phyloP scores from a whole-genome alignment of 2,329 filamentous ascomycete species.

The Pseudogymnoascus sp. region DNA sequence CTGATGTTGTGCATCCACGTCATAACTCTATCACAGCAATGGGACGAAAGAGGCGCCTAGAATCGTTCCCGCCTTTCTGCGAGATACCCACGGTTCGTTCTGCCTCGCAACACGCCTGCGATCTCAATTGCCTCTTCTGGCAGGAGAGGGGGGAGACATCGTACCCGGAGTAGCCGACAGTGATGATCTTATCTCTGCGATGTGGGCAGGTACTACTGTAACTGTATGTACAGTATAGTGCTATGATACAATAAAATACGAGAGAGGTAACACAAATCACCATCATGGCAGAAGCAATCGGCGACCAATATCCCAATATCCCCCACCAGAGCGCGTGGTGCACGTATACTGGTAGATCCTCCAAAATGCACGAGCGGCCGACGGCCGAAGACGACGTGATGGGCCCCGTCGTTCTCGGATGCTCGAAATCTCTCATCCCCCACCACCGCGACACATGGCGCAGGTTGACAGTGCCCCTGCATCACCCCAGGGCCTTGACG shows the following conservation, averaged over 20 bases:
- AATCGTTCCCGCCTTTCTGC: not conserved
- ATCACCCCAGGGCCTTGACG: not conserved
- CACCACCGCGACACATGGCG: not conserved
- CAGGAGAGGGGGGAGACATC: not conserved
- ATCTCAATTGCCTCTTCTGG: not conserved
- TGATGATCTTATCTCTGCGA: not conserved
- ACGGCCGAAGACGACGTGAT: not conserved
- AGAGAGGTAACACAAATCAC: not conserved
- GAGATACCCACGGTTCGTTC: too few relatives aligned
- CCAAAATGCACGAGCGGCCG: not conserved
- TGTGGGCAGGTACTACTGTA: not conserved
- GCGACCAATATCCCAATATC: not conserved
- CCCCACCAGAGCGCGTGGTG: not conserved
- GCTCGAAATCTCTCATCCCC: not conserved
- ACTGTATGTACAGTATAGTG: not conserved
- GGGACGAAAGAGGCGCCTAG: not conserved
- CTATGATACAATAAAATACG: not conserved
- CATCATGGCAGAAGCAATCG: not conserved
- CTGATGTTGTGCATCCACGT: constrained; percentile 2
- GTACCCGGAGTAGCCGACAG: not conserved
- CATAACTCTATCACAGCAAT: not conserved
- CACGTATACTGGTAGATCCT: not conserved
- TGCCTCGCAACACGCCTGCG: constrained; percentile 1
- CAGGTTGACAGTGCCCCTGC: not conserved
- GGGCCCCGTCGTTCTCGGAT: not conserved